Evolutionary conservation across 345 rosid genomes (phyloP).

Genomic region (Pistacia vera): DNA sequence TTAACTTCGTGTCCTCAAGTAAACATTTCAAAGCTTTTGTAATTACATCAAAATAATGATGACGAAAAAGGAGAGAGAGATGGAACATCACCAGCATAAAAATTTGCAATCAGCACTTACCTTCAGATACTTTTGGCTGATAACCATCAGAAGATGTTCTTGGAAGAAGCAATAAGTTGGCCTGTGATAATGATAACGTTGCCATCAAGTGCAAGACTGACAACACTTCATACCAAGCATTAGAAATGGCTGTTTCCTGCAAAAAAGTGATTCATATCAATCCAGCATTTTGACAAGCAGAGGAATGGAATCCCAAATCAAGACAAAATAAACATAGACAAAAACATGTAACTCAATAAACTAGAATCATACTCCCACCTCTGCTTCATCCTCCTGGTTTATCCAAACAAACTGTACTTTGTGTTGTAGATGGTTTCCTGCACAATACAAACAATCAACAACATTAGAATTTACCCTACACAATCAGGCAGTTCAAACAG

Average conservation of each 20-base stretch:
- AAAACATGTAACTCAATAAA: background rate
- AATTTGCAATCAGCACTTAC: slow-evolving; percentile 40
- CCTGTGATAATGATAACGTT: slow-evolving; percentile 82
- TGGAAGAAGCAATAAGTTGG: slow-evolving; percentile 90
- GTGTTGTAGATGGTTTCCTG: slow-evolving; percentile 77
- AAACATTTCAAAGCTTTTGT: background rate
- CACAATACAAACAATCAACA: slow-evolving; percentile 13
- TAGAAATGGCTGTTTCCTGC: slow-evolving; percentile 93
- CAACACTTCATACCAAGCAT: slow-evolving; percentile 95
- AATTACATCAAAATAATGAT: background rate
- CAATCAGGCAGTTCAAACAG: slow-evolving; percentile 12
- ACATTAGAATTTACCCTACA: background rate
- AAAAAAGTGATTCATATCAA: slow-evolving; percentile 23
- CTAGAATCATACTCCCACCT: slow-evolving; percentile 47
- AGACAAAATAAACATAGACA: background rate
- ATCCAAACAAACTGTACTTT: slow-evolving; percentile 87
- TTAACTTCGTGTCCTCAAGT: too few relatives aligned
- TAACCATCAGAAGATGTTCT: slow-evolving; percentile 77
- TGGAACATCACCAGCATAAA: slow-evolving; percentile 6
- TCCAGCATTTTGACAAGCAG: slow-evolving; percentile 12
- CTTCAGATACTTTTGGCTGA: slow-evolving; percentile 93
- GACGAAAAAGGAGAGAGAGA: background rate
- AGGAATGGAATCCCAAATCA: slow-evolving; percentile 16
- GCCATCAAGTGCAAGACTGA: slow-evolving; percentile 99
- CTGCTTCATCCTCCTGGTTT: slow-evolving; percentile 93